A percentile compares a stretch with the other conserved stretches of the same genome.
phyloP scores from a whole-genome alignment of 108 stramenopile species.

The Cylindrotheca closterium region DNA sequence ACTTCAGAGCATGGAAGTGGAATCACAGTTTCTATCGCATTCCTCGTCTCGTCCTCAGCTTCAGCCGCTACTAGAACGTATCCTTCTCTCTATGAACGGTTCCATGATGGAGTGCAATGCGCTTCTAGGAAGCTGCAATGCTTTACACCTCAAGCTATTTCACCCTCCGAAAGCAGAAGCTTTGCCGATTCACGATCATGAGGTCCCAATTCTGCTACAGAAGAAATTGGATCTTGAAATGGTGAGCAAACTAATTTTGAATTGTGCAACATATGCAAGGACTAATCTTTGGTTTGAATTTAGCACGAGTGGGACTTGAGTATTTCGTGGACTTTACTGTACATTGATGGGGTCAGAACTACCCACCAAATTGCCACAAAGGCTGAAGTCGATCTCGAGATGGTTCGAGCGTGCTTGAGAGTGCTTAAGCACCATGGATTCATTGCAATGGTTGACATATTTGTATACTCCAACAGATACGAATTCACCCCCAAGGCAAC shows the following conservation, averaged over 20 bases:
- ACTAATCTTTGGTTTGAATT: conserved; percentile 1
- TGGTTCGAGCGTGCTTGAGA: conserved; percentile 79
- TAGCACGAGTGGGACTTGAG: conserved; percentile 89
- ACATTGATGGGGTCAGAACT: conserved; percentile 85
- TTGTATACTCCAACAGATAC: conserved; percentile 90
- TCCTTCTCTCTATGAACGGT: conserved; percentile 72
- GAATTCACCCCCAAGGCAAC: conserved; percentile 61
- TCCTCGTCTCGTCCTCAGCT: conserved; percentile 41
- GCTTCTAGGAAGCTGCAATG: conserved; percentile 66
- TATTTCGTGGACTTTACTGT: conserved; percentile 87
- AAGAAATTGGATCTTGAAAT: conserved; percentile 70
- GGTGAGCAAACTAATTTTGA: not conserved
- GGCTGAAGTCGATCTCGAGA: conserved; percentile 88
- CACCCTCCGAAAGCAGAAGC: conserved; percentile 66
- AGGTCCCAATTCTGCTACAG: conserved; percentile 75
- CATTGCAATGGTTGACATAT: conserved; percentile 82
- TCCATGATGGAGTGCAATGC: conserved; percentile 67
- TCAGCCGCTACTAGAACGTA: conserved; percentile 57
- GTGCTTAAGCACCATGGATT: conserved; percentile 83
- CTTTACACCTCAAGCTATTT: conserved; percentile 77
- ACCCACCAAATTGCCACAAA: conserved; percentile 73
- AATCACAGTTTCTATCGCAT: conserved; percentile 61
- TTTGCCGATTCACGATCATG: conserved; percentile 65
- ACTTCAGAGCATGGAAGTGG: conserved; percentile 71
- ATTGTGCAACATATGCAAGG: not conserved